Conservation (phyloP, 768 basidiomycete genomes). For the Exidia glandulosa region DNA sequence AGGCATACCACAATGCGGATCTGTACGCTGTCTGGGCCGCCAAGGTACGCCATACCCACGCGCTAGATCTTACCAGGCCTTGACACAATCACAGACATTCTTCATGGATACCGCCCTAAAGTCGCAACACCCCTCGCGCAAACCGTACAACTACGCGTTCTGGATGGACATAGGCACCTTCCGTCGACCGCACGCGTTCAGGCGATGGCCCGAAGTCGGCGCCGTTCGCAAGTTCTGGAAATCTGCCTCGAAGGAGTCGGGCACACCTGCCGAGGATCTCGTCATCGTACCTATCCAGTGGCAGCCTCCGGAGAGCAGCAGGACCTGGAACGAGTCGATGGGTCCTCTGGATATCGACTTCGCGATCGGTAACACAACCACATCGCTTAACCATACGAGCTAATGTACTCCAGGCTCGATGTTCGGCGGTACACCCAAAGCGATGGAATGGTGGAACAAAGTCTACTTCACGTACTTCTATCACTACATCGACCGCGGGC, state of each 20-base stretch:
- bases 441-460: conserved; percentile 34
- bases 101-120: conserved; percentile 31
- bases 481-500: conserved; percentile 31
- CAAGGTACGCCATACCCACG: too few relatives aligned
- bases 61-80: background rate
- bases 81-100: conserved; percentile 20
- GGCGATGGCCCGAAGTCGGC: conserved; percentile 33
- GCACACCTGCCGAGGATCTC: conserved; percentile 25
- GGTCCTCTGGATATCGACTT: conserved; percentile 43
- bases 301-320: conserved; percentile 20
- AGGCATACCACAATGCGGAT: too few relatives aligned
- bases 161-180: conserved; percentile 52
- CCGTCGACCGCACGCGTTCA: conserved; percentile 31
- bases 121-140: conserved; percentile 11
- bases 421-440: conserved; percentile 38
- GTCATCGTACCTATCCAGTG: conserved; percentile 37
- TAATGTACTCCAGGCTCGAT: conserved; percentile 34
- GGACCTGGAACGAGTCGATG: conserved; percentile 32
- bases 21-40: too few relatives aligned
- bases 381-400: background rate
- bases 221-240: conserved; percentile 32
- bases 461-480: conserved; percentile 42
- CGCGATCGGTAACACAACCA: conserved; percentile 33
- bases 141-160: conserved; percentile 41
- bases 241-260: conserved; percentile 19